phyloP scores from a whole-genome alignment of 495 filamentous ascomycete species.

The Hyphodiscus hymeniophilus region DNA sequence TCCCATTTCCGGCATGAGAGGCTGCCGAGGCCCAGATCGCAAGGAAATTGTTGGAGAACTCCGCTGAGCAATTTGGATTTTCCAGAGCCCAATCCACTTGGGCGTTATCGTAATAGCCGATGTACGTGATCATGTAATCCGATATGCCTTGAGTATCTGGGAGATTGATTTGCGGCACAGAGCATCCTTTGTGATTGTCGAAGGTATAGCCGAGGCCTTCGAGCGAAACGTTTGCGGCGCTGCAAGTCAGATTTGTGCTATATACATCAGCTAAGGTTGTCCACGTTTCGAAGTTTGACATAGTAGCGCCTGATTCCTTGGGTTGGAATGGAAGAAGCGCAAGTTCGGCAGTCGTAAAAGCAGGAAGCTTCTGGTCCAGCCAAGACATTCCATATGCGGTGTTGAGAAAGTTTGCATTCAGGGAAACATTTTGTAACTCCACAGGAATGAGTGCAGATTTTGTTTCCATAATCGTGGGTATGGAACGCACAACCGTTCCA shows the following conservation, averaged over 20 bases:
- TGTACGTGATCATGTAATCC: slow-evolving; percentile 19
- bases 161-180: background rate
- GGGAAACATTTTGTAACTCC: slow-evolving; percentile 15
- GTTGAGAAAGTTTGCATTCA: slow-evolving; percentile 26
- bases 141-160: background rate
- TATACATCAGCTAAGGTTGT: slow-evolving; percentile 27
- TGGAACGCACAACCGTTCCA: slow-evolving; percentile 5
- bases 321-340: slow-evolving; percentile 30
- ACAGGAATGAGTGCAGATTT: slow-evolving; percentile 21
- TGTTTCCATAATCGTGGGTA: slow-evolving; percentile 3
- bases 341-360: slow-evolving; percentile 30
- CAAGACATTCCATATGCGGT: slow-evolving; percentile 28
- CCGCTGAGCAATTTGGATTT: slow-evolving; percentile 17
- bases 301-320: too few species aligned
- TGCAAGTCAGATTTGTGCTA: slow-evolving; percentile 29
- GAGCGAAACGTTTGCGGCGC: slow-evolving; percentile 16
- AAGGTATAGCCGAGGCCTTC: slow-evolving; percentile 9
- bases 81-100: slow-evolving; percentile 14
- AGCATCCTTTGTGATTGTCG: slow-evolving; percentile 26
- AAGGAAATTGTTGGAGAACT: slow-evolving; percentile 24
- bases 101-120: slow-evolving; percentile 25
- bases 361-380: slow-evolving; percentile 30
- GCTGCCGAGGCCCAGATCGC: slow-evolving; percentile 16
- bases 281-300: slow-evolving; percentile 17
- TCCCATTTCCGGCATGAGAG: background rate